Conservation (phyloP, 495 filamentous ascomycete genomes). For the Neurospora intermedia region DNA sequence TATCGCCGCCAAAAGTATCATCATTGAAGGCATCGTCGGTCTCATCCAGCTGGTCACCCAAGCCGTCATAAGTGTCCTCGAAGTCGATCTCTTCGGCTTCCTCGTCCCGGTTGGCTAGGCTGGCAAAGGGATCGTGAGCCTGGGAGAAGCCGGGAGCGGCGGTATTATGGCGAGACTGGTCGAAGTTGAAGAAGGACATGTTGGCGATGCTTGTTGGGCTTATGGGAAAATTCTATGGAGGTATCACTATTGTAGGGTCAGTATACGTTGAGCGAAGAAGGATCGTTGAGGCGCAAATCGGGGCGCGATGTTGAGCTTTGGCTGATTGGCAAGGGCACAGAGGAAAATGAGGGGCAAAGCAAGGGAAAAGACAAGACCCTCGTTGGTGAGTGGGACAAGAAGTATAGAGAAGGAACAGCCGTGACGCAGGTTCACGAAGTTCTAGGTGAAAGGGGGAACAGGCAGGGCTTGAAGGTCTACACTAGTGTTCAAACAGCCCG, state of each 20-base stretch:
- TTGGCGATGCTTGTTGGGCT: background rate
- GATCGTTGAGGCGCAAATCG: background rate
- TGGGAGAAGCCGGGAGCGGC: conserved; percentile 66
- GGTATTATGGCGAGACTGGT: conserved; percentile 50
- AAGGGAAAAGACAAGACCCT: background rate
- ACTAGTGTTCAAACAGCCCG: background rate
- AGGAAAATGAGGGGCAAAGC: background rate
- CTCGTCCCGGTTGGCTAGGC: conserved; percentile 57
- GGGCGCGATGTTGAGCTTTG: background rate
- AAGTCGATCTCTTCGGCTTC: conserved; percentile 83
- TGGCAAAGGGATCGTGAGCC: conserved; percentile 79
- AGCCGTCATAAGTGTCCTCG: conserved; percentile 95
- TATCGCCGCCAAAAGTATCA: conserved; percentile 74
- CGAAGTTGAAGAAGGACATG: conserved; percentile 73
- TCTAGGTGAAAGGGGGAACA: background rate
- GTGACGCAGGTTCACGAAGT: background rate
- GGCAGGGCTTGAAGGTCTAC: background rate
- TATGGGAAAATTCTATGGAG: background rate
- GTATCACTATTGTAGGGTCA: background rate
- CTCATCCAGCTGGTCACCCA: conserved; percentile 86
- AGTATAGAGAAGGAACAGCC: background rate
- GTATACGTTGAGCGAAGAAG: background rate
- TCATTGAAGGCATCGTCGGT: conserved; percentile 94
- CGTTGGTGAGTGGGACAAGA: background rate
- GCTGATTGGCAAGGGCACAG: background rate